A percentile compares a stretch with the other conserved stretches of the same genome.
These are phyloP conservation scores for Cytospora chrysosperma DNA, from an alignment of 2,329 filamentous ascomycete genomes.

Conservation along the genomic window DNA sequence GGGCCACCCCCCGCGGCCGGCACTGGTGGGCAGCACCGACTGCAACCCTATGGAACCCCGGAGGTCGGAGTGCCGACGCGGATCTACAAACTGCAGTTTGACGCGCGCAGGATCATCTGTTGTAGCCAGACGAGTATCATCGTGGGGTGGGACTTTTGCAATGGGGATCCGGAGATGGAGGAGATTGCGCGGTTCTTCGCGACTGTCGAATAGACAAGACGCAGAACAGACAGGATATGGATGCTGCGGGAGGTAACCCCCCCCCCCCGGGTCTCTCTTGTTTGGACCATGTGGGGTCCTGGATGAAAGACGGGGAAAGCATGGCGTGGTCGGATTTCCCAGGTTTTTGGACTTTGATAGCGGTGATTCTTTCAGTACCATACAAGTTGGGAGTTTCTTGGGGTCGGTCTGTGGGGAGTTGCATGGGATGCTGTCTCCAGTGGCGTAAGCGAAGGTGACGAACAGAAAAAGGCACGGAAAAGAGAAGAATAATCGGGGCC, in stretches of 20 bases:
- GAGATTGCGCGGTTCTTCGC: constrained; percentile 78
- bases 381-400: not conserved
- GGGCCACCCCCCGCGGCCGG: constrained; percentile 20
- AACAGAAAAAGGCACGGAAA: not conserved
- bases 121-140: constrained; percentile 90
- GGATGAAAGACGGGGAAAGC: constrained; percentile 2
- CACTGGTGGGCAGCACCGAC: constrained; percentile 24
- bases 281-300: not conserved
- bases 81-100: constrained; percentile 97
- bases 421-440: not conserved
- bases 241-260: not conserved
- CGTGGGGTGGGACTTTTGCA: constrained; percentile 97
- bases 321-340: not conserved
- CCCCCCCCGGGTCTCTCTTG: too few relatives aligned
- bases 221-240: not conserved
- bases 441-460: not conserved
- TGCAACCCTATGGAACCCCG: constrained; percentile 45
- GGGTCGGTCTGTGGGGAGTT: not conserved
- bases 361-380: not conserved
- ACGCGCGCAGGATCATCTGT: constrained; percentile 88
- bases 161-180: constrained; percentile 76
- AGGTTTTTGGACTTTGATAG: not conserved
- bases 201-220: constrained; percentile 47
- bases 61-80: constrained; percentile 53
- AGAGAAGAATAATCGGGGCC: not conserved